Evolutionary conservation across 2,329 filamentous ascomycete genomes (phyloP), one percentile per base, ranked within the genome.

Genomic region (Neocucurbitaria cava): DNA sequence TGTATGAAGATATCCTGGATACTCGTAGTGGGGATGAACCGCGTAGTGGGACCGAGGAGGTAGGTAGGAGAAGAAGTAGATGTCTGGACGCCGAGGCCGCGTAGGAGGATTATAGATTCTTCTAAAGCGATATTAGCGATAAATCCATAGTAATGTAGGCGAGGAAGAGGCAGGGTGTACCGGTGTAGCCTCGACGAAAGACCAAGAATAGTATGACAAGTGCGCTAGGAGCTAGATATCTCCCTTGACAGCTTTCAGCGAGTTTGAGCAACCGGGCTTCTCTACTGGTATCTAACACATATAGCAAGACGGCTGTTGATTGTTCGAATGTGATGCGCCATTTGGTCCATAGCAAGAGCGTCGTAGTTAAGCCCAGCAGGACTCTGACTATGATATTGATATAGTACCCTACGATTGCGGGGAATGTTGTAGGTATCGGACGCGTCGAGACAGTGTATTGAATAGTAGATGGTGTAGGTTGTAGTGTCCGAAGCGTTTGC

Each of bases 1-100:
- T 97, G 92, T 46, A 99, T 90, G 49, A 97, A 86, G 52, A 99
- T 89, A 73, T 99, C 95, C 71, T 91, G 91, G 53, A 99, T 96
- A 76, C 91, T 88, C 40, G 89, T 90, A 0, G 94, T 96, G 0
- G 95, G 94, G 54, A 99, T 98, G 75, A 91, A 91, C 45, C 87
- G 80, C n/a, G 87, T 89, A 1, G 83, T 81, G 2, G 84, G 78
- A 8, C 81, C 80, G 33, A 82, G 82, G 6, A 93, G 81, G 68
- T 91, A 92, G 8, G 87, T 89, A 1, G 83, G 76, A 8, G 88
- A 87, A 24, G 86, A 88, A 1, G 88, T 89, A 7, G 86, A 89
- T 2, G 92, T 97, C 79, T 99, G 95, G 47, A 99, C 89, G 7
- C 95, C 95, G 13, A 99, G 82, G 0, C 93, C 92, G 20, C 92